Evolutionary conservation across 805 yeast genomes (phyloP).

Genomic region (Candida bentonensis): DNA sequence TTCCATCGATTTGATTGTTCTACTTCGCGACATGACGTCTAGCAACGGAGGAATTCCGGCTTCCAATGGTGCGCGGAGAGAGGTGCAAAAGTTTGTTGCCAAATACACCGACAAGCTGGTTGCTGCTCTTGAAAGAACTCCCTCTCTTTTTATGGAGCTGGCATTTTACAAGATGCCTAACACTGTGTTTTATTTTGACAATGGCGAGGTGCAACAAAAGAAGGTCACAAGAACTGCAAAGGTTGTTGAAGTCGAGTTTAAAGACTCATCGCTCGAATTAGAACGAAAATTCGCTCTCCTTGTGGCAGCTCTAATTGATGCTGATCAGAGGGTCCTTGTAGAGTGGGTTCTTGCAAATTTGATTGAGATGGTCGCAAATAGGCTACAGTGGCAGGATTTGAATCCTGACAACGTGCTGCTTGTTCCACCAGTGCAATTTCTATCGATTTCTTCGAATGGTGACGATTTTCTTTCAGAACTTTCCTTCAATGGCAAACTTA

Average conservation of each 20-base stretch:
- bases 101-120: conserved; percentile 51
- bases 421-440: conserved; percentile 4
- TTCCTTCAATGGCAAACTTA: conserved; percentile 33
- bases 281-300: conserved; percentile 39
- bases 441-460: conserved; percentile 13
- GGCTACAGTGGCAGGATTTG: conserved; percentile 11
- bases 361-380: conserved; percentile 18
- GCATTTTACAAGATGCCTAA: conserved; percentile 45
- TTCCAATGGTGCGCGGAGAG: conserved; percentile 32
- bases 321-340: conserved; percentile 29
- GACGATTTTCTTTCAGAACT: conserved; percentile 17
- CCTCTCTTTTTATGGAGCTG: conserved; percentile 44
- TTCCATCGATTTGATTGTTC: conserved; percentile 60
- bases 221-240: conserved; percentile 6
- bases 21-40: conserved; percentile 38
- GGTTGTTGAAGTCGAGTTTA: conserved; percentile 18
- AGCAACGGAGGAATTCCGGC: conserved; percentile 34
- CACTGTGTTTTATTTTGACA: conserved; percentile 37
- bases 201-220: conserved; percentile 36
- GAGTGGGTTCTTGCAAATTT: conserved; percentile 31
- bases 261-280: conserved; percentile 13
- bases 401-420: conserved; percentile 7
- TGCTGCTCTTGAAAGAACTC: conserved; percentile 35
- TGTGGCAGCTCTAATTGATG: conserved; percentile 34
- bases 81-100: conserved; percentile 49